Evolutionary conservation across 73 alveolate genomes (phyloP), one percentile per base, ranked within the genome.

Genomic region (Tetrahymena thermophila): DNA sequence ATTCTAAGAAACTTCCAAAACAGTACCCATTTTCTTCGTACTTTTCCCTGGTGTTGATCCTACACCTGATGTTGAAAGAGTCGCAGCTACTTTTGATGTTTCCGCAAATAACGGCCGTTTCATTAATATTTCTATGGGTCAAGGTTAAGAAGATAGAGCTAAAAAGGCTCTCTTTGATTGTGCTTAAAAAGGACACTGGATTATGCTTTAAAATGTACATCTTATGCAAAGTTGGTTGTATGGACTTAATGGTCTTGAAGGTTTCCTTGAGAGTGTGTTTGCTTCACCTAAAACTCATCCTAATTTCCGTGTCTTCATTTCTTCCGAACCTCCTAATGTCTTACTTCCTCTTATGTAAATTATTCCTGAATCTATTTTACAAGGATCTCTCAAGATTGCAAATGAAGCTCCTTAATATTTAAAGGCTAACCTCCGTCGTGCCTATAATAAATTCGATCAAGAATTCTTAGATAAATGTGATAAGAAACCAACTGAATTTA

Each of bases 31-130:
- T 94, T 99, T 99, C 99, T 99, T 99, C 96, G 99, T 99, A 35
- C 97, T 99, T 34, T 99, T 99, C 99, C 99, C 99, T 44, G 99
- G 99, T 95, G 99, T 99, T 84, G 99, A 99, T 96, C 99, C 99
- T 23, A 99, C 99, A 14, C 99, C 99, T 42, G 99, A 98, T 85
- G 99, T 99, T 35, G 99, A 99, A 98, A 98, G 98, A 84, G 97
- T 99, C 43, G 99, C 96, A 38, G 96, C 95, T 10, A 84, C 93
- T 43, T 94, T 85, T 94, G 96, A 94, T 94, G 93, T 94, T 44
- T 43, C 98, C 58, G 95, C 98, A 56, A 98, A 96, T 85, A 97
- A 98, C 93, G 99, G 99, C 16, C 98, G 98, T 95, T 97, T 99
- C 97, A 97, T 98, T 85, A 99, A 99, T 96, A 99, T 99, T 96